Percentiles rank a stretch among this genome's conserved stretches.
These are phyloP conservation scores for Paramecium pentaurelia DNA, from an alignment of 73 alveolate species.

Conservation along the genomic window DNA sequence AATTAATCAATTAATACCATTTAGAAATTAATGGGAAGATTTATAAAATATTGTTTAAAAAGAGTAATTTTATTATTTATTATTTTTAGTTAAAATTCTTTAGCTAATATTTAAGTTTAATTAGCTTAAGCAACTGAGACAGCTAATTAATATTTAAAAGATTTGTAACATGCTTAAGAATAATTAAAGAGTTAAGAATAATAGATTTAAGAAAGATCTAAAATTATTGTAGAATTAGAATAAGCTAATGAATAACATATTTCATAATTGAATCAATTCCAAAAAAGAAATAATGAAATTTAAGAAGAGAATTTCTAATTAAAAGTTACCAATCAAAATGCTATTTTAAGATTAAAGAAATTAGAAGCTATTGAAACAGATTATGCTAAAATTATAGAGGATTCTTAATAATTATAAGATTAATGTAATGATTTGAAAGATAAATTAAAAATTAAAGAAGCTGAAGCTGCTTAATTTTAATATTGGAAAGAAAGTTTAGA, in stretches of 20 bases:
- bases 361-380: conserved; percentile 15
- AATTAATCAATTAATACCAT: background rate
- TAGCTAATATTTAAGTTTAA: background rate
- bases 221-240: background rate
- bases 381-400: background rate
- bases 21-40: conserved; percentile 37
- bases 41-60: background rate
- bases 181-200: background rate
- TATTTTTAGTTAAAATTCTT: background rate
- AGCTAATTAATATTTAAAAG: background rate
- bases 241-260: background rate
- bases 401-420: background rate
- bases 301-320: conserved; percentile 3
- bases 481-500: background rate
- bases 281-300: background rate
- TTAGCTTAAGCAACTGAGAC: background rate
- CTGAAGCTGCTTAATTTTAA: background rate
- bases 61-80: background rate
- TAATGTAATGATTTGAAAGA: background rate
- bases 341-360: background rate
- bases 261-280: background rate
- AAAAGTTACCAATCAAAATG: background rate
- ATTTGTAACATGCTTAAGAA: background rate
- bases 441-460: background rate
- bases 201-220: background rate